Evolutionary conservation across 495 filamentous ascomycete species (phyloP), one percentile per base, ranked within the genome.

Genomic region (Penicillium bovifimosum): DNA sequence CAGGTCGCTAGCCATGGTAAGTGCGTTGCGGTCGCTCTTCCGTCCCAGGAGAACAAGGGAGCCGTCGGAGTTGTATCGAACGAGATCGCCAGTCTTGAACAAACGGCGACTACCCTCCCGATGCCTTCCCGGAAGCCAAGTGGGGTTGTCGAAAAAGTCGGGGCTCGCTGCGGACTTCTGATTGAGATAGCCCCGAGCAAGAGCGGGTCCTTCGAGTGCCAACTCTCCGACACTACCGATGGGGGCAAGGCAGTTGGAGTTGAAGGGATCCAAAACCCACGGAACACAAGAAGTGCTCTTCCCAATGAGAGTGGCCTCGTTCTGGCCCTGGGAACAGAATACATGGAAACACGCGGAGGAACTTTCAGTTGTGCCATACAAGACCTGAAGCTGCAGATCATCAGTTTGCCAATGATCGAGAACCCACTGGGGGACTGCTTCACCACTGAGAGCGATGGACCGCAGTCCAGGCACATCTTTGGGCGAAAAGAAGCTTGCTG

Each of bases 191-290:
- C 73, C 73, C 0, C 66, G 58, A 6, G 70, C 75, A 9, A 86
- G 62, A 18, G 77, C 65, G 0, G 81, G 77, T 0, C 83, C 83
- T 67, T 85, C 82, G n/a, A 88, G 69, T 3, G 80, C 56, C 16
- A 86, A 58, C 59, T 87, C 85, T 34, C 85, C 85, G 32, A 82
- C 65, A 5, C 67, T 65, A 14, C 84, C 84, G 9, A 86, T 62
- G 0, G 82, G 80, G 24, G 79, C 70, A 11, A 88, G 72, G 1
- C 58, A 45, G 24, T 82, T 54, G 40, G 77, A 73, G 49, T 86
- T 70, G 0, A 52, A 48, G 0, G 80, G 72, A 46, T 85, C 76
- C 26, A 82, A 77, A 51, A 86, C 67, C 84, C 84, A 87, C 1
- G 64, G 38, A 3, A 55, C 26, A 47, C 62, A 59, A 2, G 64